Conservation (phyloP, 139 green algal genomes). For the Coccomyxa sp. region DNA sequence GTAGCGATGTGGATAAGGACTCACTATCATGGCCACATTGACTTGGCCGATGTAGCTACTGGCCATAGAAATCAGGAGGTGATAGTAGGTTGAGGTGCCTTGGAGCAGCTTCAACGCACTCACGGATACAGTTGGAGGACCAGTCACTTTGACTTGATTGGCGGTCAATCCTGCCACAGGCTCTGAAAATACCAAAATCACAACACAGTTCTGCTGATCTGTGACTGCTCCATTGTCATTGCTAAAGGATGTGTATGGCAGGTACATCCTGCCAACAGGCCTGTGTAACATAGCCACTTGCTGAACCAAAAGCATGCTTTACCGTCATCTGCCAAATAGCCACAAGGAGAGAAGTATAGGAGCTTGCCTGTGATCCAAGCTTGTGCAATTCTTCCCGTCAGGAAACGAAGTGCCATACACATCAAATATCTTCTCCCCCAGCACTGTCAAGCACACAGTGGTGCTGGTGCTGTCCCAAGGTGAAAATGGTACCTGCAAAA, state of each 20-base stretch:
- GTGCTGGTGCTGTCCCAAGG: conserved; percentile 17
- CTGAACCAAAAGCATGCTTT: not conserved
- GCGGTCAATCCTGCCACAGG: conserved; percentile 12
- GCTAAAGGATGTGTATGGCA: conserved; percentile 12
- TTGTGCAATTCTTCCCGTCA: conserved; percentile 8
- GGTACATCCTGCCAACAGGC: conserved; percentile 15
- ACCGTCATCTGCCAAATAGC: not conserved
- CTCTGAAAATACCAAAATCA: conserved; percentile 19
- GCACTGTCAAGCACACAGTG: conserved; percentile 15
- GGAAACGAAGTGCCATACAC: conserved; percentile 23
- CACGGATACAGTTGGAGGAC: not conserved
- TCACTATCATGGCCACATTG: conserved; percentile 14
- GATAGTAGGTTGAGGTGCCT: conserved; percentile 15
- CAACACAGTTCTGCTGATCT: conserved; percentile 8
- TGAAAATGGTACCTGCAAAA: conserved; percentile 10
- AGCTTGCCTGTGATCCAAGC: conserved; percentile 20
- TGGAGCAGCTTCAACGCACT: conserved; percentile 10
- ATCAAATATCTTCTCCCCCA: conserved; percentile 7
- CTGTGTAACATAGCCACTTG: conserved; percentile 1
- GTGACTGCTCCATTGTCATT: conserved; percentile 10
- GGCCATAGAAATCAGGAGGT: conserved; percentile 15
- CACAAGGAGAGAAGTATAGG: not conserved
- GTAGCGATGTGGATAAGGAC: not conserved
- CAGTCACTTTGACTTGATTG: conserved; percentile 10
- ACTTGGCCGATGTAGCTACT: conserved; percentile 14